These are phyloP conservation scores for Misopates orontium DNA, from an alignment of 257 asterid species.

Conservation along the genomic window DNA sequence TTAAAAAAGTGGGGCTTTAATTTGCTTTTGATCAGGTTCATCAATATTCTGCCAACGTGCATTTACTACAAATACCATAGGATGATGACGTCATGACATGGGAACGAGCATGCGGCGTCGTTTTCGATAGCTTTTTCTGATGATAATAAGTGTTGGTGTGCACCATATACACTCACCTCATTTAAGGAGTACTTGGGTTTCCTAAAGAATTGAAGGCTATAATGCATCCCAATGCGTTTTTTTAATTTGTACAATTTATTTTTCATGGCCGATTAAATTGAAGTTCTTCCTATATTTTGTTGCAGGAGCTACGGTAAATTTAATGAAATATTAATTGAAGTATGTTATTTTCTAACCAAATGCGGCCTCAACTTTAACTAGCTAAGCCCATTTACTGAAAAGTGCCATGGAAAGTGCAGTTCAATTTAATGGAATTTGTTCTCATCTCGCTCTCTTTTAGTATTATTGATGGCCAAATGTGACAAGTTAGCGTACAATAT, in stretches of 20 bases:
- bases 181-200: not conserved
- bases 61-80: slow-evolving; percentile 13
- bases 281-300: slow-evolving; percentile 7
- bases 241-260: not conserved
- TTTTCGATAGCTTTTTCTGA: slow-evolving; percentile 13
- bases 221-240: too few species aligned
- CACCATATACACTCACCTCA: not conserved
- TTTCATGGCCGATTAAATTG: slow-evolving; percentile 8
- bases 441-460: not conserved
- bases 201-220: too few species aligned
- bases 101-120: slow-evolving; percentile 32
- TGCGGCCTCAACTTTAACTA: not conserved
- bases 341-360: not conserved
- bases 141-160: not conserved
- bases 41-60: slow-evolving; percentile 28
- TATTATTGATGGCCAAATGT: slow-evolving; percentile 12
- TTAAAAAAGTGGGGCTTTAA: slow-evolving; percentile 10
- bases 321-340: slow-evolving; percentile 23
- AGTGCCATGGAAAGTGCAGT: not conserved
- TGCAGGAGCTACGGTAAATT: not conserved
- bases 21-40: slow-evolving; percentile 12
- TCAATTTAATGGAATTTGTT: slow-evolving; percentile 17
- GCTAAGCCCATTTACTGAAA: not conserved
- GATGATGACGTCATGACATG: slow-evolving; percentile 35
- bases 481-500: slow-evolving; percentile 18